These are phyloP conservation scores for Samsoniella hepiali DNA, from an alignment of 2,329 filamentous ascomycete species.

Conservation along the genomic window DNA sequence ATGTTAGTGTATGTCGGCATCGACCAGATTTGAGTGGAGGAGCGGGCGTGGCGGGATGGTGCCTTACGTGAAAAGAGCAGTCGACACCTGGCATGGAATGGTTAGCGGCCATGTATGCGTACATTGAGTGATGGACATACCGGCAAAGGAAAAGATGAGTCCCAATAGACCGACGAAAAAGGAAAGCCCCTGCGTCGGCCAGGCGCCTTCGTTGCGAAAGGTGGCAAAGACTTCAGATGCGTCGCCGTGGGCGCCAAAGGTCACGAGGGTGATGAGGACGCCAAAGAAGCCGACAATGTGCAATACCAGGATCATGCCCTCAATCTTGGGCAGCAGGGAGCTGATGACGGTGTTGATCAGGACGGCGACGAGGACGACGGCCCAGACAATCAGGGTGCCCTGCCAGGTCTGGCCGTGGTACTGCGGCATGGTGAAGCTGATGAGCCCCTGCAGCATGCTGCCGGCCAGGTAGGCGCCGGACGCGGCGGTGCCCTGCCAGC, in stretches of 20 bases:
- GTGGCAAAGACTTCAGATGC: slow-evolving; percentile 28
- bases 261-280: slow-evolving; percentile 35
- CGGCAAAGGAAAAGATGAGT: slow-evolving; percentile 8
- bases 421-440: slow-evolving; percentile 37
- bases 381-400: slow-evolving; percentile 33
- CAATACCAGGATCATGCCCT: slow-evolving; percentile 39
- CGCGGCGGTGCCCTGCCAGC: slow-evolving; percentile 38
- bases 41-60: no score
- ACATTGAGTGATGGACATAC: neutral
- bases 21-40: neutral
- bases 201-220: slow-evolving; percentile 14
- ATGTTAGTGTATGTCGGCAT: neutral
- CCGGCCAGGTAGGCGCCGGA: slow-evolving; percentile 42
- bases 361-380: slow-evolving; percentile 40
- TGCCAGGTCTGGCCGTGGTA: slow-evolving; percentile 33
- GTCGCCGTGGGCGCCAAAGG: slow-evolving; percentile 27
- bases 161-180: slow-evolving; percentile 13
- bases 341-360: slow-evolving; percentile 35
- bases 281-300: slow-evolving; percentile 46
- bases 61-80: slow-evolving; percentile 16
- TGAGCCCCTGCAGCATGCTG: slow-evolving; percentile 46
- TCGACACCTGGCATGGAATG: neutral
- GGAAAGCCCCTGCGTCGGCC: slow-evolving; percentile 14
- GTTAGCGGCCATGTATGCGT: neutral
- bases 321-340: slow-evolving; percentile 34